phyloP scores from a whole-genome alignment of 495 filamentous ascomycete species.

The Hypomontagnella submonticulosa region DNA sequence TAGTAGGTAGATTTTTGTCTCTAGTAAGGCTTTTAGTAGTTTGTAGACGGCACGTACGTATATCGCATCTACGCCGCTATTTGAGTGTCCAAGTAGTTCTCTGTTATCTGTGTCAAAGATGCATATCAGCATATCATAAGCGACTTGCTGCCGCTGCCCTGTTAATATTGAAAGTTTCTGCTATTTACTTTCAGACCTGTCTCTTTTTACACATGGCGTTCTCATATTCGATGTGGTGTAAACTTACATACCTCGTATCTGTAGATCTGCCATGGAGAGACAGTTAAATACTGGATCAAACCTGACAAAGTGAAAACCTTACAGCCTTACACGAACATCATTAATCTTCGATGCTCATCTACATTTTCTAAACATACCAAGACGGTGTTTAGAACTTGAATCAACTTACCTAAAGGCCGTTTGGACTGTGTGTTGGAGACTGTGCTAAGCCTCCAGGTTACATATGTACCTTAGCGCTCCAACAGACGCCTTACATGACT shows the following conservation, averaged over 20 bases:
- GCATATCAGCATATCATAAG: background rate
- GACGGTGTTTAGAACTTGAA: no score
- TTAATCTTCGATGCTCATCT: background rate
- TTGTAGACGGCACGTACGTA: no score
- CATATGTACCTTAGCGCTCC: background rate
- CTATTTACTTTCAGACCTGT: conserved; percentile 7
- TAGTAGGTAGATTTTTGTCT: no score
- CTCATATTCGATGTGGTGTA: conserved; percentile 25
- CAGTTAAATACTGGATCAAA: conserved; percentile 20
- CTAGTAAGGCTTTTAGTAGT: no score
- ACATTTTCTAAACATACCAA: background rate
- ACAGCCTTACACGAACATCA: conserved; percentile 11
- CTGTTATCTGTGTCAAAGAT: conserved; percentile 10
- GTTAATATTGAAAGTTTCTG: background rate
- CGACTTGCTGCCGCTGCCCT: conserved; percentile 4
- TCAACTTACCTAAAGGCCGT: no score
- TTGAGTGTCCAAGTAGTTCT: no score
- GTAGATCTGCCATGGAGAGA: conserved; percentile 24
- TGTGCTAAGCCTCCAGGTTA: conserved; percentile 35
- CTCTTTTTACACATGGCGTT: conserved; percentile 30
- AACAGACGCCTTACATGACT: background rate
- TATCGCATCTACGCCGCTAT: no score
- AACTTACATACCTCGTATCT: conserved; percentile 38
- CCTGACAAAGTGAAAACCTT: conserved; percentile 27
- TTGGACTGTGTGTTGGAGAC: conserved; percentile 21